Conservation (phyloP, 1,284 basidiomycete genomes). For the Sporisorium iseilematis-ciliati region DNA sequence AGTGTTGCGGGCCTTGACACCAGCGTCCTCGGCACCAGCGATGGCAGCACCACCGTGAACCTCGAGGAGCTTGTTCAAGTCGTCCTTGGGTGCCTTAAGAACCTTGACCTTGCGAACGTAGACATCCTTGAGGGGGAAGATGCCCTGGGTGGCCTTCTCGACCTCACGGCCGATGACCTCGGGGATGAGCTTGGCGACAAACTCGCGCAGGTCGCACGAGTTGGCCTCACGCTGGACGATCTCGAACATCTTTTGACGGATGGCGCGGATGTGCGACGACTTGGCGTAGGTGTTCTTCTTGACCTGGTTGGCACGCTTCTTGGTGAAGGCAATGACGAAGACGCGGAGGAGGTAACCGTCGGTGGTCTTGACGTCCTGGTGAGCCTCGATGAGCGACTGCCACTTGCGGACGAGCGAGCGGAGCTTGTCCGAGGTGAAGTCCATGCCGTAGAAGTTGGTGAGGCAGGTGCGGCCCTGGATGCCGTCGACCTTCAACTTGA, state of each 20-base stretch:
- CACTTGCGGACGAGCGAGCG: constrained; percentile 99
- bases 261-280: constrained; percentile 93
- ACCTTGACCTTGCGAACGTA: constrained; percentile 94
- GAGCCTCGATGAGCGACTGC: constrained; percentile 98
- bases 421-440: constrained; percentile 99
- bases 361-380: constrained; percentile 98
- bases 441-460: constrained; percentile 99
- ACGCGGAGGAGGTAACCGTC: constrained; percentile 99
- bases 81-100: constrained; percentile 96
- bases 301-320: constrained; percentile 94
- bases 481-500: constrained; percentile 97
- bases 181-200: constrained; percentile 95
- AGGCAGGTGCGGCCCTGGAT: constrained; percentile 99
- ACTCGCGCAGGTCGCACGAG: constrained; percentile 95
- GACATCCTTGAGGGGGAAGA: constrained; percentile 91
- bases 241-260: constrained; percentile 99
- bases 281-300: constrained; percentile 99
- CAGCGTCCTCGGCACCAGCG: constrained; percentile 79
- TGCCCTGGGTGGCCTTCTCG: constrained; percentile 95
- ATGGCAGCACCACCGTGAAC: constrained; percentile 82
- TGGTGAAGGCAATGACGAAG: constrained; percentile 99
- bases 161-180: constrained; percentile 99
- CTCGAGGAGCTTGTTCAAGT: constrained; percentile 92
- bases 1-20: constrained; percentile 81
- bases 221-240: constrained; percentile 97